Base-by-base conservation (phyloP, 192 early-diverging fungal species). In the Backusella luteola region DNA sequence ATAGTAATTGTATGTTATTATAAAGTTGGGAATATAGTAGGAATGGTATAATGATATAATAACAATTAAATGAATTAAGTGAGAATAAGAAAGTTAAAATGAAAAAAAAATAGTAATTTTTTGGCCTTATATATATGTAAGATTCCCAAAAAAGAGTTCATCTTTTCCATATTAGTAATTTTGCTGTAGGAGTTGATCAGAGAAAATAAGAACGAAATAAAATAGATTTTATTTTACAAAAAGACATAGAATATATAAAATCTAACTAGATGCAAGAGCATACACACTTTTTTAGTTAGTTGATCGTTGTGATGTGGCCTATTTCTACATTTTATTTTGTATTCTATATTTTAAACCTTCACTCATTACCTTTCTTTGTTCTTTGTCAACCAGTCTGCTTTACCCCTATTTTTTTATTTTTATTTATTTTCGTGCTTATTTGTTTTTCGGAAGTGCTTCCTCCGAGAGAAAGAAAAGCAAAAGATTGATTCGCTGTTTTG, bases 221-320 rank as follows among this genome's bases (percentile, higher is more conserved):
- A 23, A 14, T 59, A 23, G 15, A 49, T 49, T 49, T 49, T 49
- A 49, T 49, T 49, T 49, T 49, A 49, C 19, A 49, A 49, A 59
- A 59, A 23, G 53, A 59, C 53, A 29, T 49, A 59, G 12, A 26
- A 59, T 59, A 59, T 59, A 59, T 59, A 59, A 59, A 59, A 59
- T 59, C 53, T 26, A 59, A 59, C 53, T 59, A 59, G 53, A 59
- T 59, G 53, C 53, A 59, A 59, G 23, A 59, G 53, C 23, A 59
- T 8, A 59, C n/a, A 11, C 53, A 49, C 46, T 49, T 59, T 59
- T 26, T 59, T 59, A 59, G 53, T 59, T 59, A 12, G 23, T 29
- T 29, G 23, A 59, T 59, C 53, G 53, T 59, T 59, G 21, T 12
- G 23, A 59, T 59, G 11, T 59, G 53, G 53, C 53, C 53, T 59